Base-by-base conservation (phyloP, 2,329 filamentous ascomycete genomes). In the Botryosphaeria dothidea region DNA sequence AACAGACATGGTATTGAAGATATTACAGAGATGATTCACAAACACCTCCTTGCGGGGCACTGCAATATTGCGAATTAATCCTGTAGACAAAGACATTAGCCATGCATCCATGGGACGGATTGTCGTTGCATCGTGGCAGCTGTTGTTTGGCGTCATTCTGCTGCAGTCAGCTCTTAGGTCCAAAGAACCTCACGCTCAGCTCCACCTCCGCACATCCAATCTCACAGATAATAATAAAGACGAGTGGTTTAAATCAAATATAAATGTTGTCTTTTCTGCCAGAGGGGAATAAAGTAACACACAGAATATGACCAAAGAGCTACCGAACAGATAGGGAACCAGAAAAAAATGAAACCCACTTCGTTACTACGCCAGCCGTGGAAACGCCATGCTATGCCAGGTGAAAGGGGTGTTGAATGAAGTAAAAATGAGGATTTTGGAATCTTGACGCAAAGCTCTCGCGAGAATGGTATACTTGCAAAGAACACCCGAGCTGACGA, bases 371-470 rank as follows among this genome's bases (percentile, higher is more conserved):
- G 58, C 58, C 46, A 23, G 25, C 38, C 58, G 23, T 41, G 15
- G 13, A 29, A 63, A 63, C 61, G 25, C 61, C 61, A 52, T 63
- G 61, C 61, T 63, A 63, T 63, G 61, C 61, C 61, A 45, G 43
- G 13, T 27, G 23, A 63, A 63, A 31, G 23, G 46, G 19, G 34
- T 21, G n/a, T 51, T 11, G n/a, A 15, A 41, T 29, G 61, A 54
- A 63, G 49, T 48, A 29, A 15, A 19, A 46, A 34, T 11, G 17
- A n/a, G 34, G 43, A 25, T 60, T 46, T n/a, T n/a, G n/a, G 41
- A n/a, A 54, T 21, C 25, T 31, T 17, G 38, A 54, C 21, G 27
- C 19, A 34, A 25, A 45, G 49, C 23, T 45, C 48, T 60, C 56
- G 56, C 38, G 41, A 17, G 34, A 46, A 41, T 60, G 56, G 56